Evolutionary conservation across 1,139 yeast genomes (phyloP), one percentile per base, ranked within the genome.

Genomic region (Blastobotrys persicus): DNA sequence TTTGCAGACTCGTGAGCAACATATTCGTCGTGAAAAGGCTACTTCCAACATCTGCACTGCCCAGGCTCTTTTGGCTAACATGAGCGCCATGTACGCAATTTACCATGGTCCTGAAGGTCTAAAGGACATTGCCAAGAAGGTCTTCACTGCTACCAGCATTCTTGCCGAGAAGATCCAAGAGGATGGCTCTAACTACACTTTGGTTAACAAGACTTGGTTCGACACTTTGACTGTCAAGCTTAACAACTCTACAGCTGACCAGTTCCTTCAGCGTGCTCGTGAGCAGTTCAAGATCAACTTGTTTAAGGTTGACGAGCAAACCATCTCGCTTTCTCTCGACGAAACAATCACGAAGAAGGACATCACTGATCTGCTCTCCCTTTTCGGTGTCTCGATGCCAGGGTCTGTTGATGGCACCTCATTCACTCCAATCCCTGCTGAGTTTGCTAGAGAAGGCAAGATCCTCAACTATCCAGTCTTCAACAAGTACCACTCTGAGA

Each of bases 21-120:
- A 92, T 67, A 92, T 92, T 65, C 86, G 91, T 69, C 81, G 98
- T 67, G 98, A 92, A 70, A 91, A 88, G 73, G 98, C 98, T 14
- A 92, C 98, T 28, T 88, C 96, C 40, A 92, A 92, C 67, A 92
- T 92, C 54, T 92, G 98, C 74, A 92, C 98, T 34, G 96, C 98
- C 7, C 98, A 92, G 74, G 98, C 98, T 17, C 76, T 92, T 54
- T 75, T 92, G 58, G 98, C 98, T 34, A 92, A 92, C 69, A 89
- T 92, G 75, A 81, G 97, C 20, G 92, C 98, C 37, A 88, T 86
- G 80, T 92, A 91, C 67, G 97, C 94, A 7, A 96, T 92, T 37
- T 92, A 89, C 72, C 98, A 92, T 64, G 98, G 98, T 37, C 94
- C 96, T 31, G 77, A 84, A 60, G 97, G 97, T n/a, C 76, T 92